Evolutionary conservation across 2,329 filamentous ascomycete species (phyloP).

Genomic region (Cladophialophora yegresii): DNA sequence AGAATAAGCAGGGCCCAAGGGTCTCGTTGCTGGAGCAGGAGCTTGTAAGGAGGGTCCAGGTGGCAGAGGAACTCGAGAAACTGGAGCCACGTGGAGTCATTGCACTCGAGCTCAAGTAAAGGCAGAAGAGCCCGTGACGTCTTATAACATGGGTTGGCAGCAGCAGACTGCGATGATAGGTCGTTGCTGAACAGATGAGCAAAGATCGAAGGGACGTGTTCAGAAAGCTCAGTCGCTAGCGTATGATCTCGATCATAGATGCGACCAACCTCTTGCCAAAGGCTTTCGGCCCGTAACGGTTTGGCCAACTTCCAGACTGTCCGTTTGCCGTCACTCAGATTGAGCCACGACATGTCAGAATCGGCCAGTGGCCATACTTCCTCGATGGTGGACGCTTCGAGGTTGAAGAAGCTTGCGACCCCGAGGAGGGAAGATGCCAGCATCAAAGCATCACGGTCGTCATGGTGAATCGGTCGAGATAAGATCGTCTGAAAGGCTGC

Average conservation of each 20-base stretch:
- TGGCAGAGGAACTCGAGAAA: slow-evolving; percentile 54
- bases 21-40: slow-evolving; percentile 55
- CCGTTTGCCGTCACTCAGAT: slow-evolving; percentile 59
- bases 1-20: slow-evolving; percentile 57
- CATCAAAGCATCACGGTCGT: slow-evolving; percentile 27
- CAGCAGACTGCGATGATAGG: background rate
- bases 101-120: slow-evolving; percentile 42
- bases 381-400: slow-evolving; percentile 46
- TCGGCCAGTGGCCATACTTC: slow-evolving; percentile 60
- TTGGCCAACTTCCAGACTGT: slow-evolving; percentile 57
- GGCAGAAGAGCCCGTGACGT: slow-evolving; percentile 42
- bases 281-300: slow-evolving; percentile 51
- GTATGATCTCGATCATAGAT: background rate
- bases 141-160: slow-evolving; percentile 43
- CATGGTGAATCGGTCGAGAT: slow-evolving; percentile 12
- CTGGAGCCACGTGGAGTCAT: slow-evolving; percentile 47
- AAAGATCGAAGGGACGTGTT: slow-evolving; percentile 16
- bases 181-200: slow-evolving; percentile 26
- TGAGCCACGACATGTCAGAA: slow-evolving; percentile 61
- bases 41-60: slow-evolving; percentile 49
- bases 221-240: background rate
- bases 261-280: slow-evolving; percentile 33
- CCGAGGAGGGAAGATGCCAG: slow-evolving; percentile 45
- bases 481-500: slow-evolving; percentile 20
- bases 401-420: slow-evolving; percentile 46